Evolutionary conservation across 352 stramenopile species (phyloP).

Genomic region (Pilasporangium apinafurcum): DNA sequence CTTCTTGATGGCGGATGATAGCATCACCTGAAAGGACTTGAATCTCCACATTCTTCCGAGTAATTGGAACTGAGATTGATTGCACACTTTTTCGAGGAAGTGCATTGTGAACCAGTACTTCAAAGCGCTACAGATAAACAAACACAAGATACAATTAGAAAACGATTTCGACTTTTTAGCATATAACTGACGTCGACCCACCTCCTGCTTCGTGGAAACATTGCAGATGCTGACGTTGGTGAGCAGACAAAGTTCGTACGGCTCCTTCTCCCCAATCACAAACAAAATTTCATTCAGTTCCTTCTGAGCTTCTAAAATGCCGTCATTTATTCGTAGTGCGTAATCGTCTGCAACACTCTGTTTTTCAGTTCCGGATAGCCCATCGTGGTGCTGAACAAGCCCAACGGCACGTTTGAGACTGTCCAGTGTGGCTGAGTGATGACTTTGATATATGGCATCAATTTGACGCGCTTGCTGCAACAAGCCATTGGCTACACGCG

Average conservation of each 20-base stretch:
- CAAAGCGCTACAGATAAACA: conserved; percentile 27
- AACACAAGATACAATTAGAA: background rate
- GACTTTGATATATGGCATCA: conserved; percentile 69
- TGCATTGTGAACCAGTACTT: conserved; percentile 69
- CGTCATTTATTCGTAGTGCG: conserved; percentile 84
- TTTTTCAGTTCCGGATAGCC: conserved; percentile 93
- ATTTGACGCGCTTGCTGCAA: conserved; percentile 90
- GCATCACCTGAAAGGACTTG: conserved; percentile 23
- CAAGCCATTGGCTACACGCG: conserved; percentile 84
- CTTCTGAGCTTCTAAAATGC: conserved; percentile 57
- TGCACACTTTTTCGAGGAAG: conserved; percentile 48
- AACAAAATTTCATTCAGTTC: conserved; percentile 72
- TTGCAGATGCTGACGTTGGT: conserved; percentile 92
- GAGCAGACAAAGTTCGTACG: conserved; percentile 61
- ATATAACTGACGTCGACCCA: conserved; percentile 1
- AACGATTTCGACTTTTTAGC: background rate
- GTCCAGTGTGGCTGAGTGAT: conserved; percentile 37
- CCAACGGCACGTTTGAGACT: conserved; percentile 87
- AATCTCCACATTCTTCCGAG: conserved; percentile 31
- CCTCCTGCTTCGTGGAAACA: conserved; percentile 47
- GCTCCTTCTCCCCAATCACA: conserved; percentile 60
- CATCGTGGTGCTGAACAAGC: conserved; percentile 96
- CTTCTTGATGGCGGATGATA: conserved; percentile 25
- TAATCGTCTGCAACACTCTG: conserved; percentile 96
- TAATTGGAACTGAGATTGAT: conserved; percentile 56